phyloP scores from a whole-genome alignment of 768 basidiomycete species.

The Lentinula detonsa region DNA sequence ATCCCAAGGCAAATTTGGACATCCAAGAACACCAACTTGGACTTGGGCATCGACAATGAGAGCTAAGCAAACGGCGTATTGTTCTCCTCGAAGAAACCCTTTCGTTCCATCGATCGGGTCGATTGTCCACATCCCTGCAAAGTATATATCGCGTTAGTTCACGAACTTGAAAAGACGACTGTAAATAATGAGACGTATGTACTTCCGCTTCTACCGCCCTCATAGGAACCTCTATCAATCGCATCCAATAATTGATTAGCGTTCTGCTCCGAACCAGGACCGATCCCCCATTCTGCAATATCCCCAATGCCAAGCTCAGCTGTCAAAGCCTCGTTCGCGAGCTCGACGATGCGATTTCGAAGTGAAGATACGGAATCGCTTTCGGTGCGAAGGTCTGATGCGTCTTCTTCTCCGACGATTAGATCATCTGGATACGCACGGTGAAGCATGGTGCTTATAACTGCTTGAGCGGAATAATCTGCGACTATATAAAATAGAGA shows the following conservation, averaged over 20 bases:
- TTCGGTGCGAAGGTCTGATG: conserved; percentile 61
- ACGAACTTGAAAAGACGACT: too few species aligned
- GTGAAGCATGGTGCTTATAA: conserved; percentile 76
- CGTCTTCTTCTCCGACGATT: conserved; percentile 95
- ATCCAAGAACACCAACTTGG: conserved; percentile 82
- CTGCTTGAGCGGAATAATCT: conserved; percentile 90
- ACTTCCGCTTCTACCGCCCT: conserved; percentile 72
- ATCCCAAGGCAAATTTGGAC: conserved; percentile 80
- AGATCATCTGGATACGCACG: conserved; percentile 78
- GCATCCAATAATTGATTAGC: conserved; percentile 66
- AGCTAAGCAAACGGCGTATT: conserved; percentile 89
- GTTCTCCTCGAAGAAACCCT: conserved; percentile 87
- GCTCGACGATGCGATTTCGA: conserved; percentile 62
- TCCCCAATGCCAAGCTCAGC: conserved; percentile 52
- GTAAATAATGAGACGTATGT: conserved; percentile 16
- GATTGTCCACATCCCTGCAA: conserved; percentile 76
- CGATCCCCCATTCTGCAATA: conserved; percentile 64
- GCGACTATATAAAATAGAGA: conserved; percentile 50
- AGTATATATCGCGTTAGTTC: neutral
- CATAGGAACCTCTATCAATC: conserved; percentile 78
- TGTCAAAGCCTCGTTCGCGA: conserved; percentile 77
- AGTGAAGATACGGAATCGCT: conserved; percentile 29
- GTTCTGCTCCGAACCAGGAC: conserved; percentile 47
- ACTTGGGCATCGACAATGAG: conserved; percentile 75
- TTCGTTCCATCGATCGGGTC: conserved; percentile 93